Conservation (phyloP, 2,329 filamentous ascomycete genomes). For the Albophoma yamanashiensis region DNA sequence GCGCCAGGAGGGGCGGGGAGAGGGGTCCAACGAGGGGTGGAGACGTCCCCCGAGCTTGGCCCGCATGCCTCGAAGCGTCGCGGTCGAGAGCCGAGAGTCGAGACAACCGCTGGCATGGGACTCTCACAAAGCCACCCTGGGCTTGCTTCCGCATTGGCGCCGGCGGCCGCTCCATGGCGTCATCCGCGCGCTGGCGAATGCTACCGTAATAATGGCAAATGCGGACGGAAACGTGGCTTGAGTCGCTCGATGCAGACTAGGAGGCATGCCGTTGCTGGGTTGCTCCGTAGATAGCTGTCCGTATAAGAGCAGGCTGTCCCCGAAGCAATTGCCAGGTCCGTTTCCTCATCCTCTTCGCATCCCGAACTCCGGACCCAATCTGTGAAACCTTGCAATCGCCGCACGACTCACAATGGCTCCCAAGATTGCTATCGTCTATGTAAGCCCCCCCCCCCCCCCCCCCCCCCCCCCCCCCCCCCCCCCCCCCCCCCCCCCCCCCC, state of each 20-base stretch:
- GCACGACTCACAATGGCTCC: conserved; percentile 58
- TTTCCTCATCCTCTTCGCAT: neutral
- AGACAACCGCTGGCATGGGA: neutral
- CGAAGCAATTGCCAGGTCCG: neutral
- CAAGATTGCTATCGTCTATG: conserved; percentile 85
- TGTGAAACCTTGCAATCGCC: neutral
- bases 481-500: conserved; percentile 11
- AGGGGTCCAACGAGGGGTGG: neutral
- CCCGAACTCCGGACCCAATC: neutral
- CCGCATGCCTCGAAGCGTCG: neutral
- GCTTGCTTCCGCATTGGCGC: neutral
- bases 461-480: conserved; percentile 18
- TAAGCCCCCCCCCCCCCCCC: conserved; percentile 33
- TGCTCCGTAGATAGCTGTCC: neutral
- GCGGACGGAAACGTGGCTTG: neutral
- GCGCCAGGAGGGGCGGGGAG: neutral
- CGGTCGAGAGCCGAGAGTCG: no score
- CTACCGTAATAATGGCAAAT: neutral
- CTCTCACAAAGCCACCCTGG: neutral
- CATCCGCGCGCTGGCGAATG: neutral
- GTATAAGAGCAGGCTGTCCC: neutral
- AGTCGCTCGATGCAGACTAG: neutral
- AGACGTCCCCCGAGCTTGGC: neutral
- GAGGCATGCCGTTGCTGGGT: neutral
- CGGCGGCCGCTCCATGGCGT: neutral